Evolutionary conservation across 345 rosid species (phyloP).

Genomic region (Eucalyptus dawsonii): DNA sequence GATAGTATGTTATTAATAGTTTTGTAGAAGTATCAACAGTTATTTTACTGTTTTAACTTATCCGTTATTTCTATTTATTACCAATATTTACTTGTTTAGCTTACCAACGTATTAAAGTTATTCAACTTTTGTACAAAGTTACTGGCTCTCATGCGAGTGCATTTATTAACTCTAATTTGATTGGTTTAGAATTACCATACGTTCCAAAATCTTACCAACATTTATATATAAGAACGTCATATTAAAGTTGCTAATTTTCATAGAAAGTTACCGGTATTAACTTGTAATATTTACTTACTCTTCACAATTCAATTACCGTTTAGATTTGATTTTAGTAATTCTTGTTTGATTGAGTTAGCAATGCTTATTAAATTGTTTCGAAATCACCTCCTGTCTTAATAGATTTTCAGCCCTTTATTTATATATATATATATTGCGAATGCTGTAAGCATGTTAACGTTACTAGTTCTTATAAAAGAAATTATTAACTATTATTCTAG

Average conservation of each 20-base stretch:
- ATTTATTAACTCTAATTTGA: background rate
- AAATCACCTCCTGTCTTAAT: background rate
- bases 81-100: background rate
- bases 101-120: background rate
- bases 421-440: too few relatives aligned
- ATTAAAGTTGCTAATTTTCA: too few relatives aligned
- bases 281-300: background rate
- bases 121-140: background rate
- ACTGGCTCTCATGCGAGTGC: background rate
- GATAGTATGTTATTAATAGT: background rate
- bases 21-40: background rate
- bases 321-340: background rate
- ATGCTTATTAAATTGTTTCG: background rate
- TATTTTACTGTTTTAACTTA: too few relatives aligned
- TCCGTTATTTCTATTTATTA: background rate
- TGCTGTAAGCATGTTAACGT: background rate
- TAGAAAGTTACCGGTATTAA: background rate
- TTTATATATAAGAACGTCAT: too few relatives aligned
- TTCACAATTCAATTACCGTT: background rate
- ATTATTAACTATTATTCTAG: background rate
- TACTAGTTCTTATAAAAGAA: background rate
- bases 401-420: background rate
- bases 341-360: background rate
- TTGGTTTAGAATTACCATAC: background rate
- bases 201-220: background rate